Conservation (phyloP, 305 asterid genomes). For the Fraxinus ornus region DNA sequence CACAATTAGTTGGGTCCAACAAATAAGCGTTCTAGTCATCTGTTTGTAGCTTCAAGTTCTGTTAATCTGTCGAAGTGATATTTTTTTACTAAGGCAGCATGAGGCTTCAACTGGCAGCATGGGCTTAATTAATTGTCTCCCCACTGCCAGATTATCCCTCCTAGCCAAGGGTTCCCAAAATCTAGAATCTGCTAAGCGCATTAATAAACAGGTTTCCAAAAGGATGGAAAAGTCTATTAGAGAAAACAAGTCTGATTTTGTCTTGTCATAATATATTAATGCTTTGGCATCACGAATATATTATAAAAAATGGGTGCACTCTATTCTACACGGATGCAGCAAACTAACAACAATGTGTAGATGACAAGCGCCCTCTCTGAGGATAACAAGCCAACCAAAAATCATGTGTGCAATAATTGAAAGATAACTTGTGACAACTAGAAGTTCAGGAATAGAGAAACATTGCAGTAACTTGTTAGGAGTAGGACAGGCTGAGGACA, state of each 20-base stretch:
- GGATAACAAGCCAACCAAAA: not conserved
- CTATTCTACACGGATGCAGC: not conserved
- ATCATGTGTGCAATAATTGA: not conserved
- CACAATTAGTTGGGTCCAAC: slow-evolving; percentile 12
- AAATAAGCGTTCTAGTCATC: slow-evolving; percentile 18
- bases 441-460: not conserved
- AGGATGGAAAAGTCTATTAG: not conserved
- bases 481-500: not conserved
- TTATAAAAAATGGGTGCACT: not conserved
- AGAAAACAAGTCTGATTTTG: not conserved
- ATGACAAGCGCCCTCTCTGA: not conserved
- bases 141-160: not conserved
- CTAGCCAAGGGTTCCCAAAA: not conserved
- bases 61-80: not conserved
- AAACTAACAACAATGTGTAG: not conserved
- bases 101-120: not conserved
- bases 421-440: not conserved
- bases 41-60: not conserved
- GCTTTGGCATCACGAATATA: not conserved
- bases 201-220: not conserved
- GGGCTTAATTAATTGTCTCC: not conserved
- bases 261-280: not conserved
- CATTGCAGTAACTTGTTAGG: not conserved
- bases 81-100: not conserved
- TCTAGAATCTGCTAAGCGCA: not conserved